Conservation (phyloP, 2,329 filamentous ascomycete genomes). For the Penicillium occitanis region DNA sequence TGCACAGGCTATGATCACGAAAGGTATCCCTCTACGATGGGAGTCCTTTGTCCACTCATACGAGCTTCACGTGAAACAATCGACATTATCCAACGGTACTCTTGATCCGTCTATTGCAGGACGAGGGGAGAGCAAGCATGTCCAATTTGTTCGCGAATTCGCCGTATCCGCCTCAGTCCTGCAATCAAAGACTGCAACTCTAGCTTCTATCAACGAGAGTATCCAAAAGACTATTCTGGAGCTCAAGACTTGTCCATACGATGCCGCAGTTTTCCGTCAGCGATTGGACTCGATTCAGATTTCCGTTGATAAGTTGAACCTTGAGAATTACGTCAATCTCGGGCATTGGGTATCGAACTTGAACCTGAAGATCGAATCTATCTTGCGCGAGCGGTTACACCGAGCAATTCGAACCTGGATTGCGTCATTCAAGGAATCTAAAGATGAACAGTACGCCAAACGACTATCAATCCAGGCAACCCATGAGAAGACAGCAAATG, state of each 20-base stretch:
- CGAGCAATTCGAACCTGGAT: conserved; percentile 87
- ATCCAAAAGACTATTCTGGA: conserved; percentile 80
- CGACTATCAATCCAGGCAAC: conserved; percentile 26
- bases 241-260: conserved; percentile 80
- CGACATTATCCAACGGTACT: conserved; percentile 58
- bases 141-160: conserved; percentile 94
- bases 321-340: conserved; percentile 94
- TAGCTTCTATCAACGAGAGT: conserved; percentile 76
- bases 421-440: conserved; percentile 68
- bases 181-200: conserved; percentile 78
- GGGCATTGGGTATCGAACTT: conserved; percentile 84
- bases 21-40: conserved; percentile 89
- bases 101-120: conserved; percentile 59
- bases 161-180: conserved; percentile 82
- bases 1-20: conserved; percentile 76
- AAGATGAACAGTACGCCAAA: conserved; percentile 31
- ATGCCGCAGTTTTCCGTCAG: conserved; percentile 72
- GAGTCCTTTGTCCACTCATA: conserved; percentile 98
- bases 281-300: conserved; percentile 84
- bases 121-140: conserved; percentile 82
- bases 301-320: conserved; percentile 90
- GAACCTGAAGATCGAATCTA: conserved; percentile 80
- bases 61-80: conserved; percentile 76
- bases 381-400: conserved; percentile 77
- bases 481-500: conserved; percentile 23